Evolutionary conservation across 192 early-diverging fungal species (phyloP).

Genomic region (Rhizoclosmatium globosum): DNA sequence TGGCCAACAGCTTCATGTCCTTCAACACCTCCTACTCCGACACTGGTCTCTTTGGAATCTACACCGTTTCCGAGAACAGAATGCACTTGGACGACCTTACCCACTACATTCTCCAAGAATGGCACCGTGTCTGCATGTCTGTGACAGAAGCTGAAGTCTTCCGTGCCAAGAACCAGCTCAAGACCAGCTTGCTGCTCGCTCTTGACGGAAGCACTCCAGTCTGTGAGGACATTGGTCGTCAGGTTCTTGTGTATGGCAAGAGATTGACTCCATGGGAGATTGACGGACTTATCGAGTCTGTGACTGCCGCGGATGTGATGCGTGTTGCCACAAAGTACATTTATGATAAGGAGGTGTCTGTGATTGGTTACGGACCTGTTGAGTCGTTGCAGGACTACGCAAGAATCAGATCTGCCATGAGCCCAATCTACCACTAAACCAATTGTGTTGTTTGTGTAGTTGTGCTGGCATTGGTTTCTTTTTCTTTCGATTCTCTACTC

Average conservation of each 20-base stretch:
- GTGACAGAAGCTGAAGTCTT: conserved; percentile 92
- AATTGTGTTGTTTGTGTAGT: no score
- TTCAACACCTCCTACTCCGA: conserved; percentile 99
- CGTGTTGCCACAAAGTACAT: conserved; percentile 88
- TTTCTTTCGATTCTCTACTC: no score
- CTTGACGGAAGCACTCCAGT: conserved; percentile 95
- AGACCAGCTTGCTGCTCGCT: conserved; percentile 88
- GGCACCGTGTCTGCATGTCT: conserved; percentile 84
- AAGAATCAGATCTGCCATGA: conserved; percentile 86
- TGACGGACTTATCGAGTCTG: conserved; percentile 82
- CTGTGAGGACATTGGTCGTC: conserved; percentile 98
- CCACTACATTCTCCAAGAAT: conserved; percentile 91
- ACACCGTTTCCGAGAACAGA: conserved; percentile 86
- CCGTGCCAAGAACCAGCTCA: conserved; percentile 98
- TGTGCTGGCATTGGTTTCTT: no score
- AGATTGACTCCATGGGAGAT: conserved; percentile 90
- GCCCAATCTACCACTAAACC: conserved; percentile 54
- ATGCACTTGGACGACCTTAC: conserved; percentile 86
- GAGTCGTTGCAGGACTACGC: conserved; percentile 91
- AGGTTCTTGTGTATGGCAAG: conserved; percentile 91
- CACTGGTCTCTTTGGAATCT: conserved; percentile 97
- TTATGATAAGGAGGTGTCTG: conserved; percentile 85
- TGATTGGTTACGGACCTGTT: conserved; percentile 87
- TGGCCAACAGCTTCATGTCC: conserved; percentile 99
- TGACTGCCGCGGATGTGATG: conserved; percentile 86